Evolutionary conservation across 2,329 filamentous ascomycete species (phyloP), one percentile per base, ranked within the genome.

Genomic region (Triangularia verruculosa): DNA sequence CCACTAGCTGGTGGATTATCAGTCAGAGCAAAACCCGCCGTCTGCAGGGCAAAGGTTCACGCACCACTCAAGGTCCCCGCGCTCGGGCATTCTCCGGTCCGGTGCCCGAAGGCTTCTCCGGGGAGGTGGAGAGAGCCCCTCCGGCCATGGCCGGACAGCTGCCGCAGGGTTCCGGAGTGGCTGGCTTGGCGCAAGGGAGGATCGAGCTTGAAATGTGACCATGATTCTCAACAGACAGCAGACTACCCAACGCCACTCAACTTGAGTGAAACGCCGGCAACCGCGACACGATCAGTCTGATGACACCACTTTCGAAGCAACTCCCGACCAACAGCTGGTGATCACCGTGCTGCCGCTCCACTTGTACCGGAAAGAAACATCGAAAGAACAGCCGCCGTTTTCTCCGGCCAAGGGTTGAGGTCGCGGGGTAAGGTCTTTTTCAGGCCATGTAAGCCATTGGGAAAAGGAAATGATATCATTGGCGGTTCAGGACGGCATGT

Each of bases 221-320:
- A 56, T 59, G 58, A 39, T 64, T 61, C 28, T 15, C 28, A 34
- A 24, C 34, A 47, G 22, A 58, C 59, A 34, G 55, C 22, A 32
- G 13, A 8, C 27, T 30, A 56, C 59, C 2, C 34, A 53, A 53
- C 39, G 51, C 61, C 55, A 43, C 63, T 66, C 64, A 64, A 65
- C 64, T 58, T 62, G 61, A 43, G 47, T 68, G 65, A 68, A 69
- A 69, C 65, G 52, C 57, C 61, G 59, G 60, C 59, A 62, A 51
- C 25, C 47, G 32, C 17, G 30, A 58, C 55, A 56, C 65, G 55
- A 64, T 43, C 59, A 59, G 66, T 59, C 57, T 57, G 43, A 58
- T 61, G 57, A 64, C 30, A 59, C 30, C 51, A 54, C 25, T 28
- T 6, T 24, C 20, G 12, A 52, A 43, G 47, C 53, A 34, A 9